Conservation (phyloP, 176 grass and related monocot species). For the Metroxylon sagu region DNA sequence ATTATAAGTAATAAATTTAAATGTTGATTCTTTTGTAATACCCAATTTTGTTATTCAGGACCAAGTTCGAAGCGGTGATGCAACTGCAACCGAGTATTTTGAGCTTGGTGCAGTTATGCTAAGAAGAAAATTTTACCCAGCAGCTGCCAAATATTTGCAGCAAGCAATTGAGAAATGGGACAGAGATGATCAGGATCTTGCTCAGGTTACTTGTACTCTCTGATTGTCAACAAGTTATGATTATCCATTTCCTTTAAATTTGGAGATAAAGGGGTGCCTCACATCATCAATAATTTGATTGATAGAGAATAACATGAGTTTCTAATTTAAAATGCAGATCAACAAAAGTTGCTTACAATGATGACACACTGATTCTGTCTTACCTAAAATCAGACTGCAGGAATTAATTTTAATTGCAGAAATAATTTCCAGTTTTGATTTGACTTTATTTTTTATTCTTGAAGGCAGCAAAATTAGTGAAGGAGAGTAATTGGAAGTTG, state of each 20-base stretch:
- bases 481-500: too few species aligned
- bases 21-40: conserved; percentile 1
- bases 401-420: too few species aligned
- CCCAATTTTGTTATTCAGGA: conserved; percentile 36
- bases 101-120: conserved; percentile 99
- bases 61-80: conserved; percentile 97
- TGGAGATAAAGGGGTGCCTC: too few species aligned
- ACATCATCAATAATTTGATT: too few species aligned
- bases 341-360: too few species aligned
- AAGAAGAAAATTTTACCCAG: conserved; percentile 90
- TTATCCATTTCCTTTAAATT: background rate
- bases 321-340: too few species aligned
- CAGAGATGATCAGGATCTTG: conserved; percentile 76
- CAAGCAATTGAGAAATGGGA: conserved; percentile 98
- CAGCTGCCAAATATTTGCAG: conserved; percentile 80
- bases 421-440: too few species aligned
- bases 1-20: background rate
- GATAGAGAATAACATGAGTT: too few species aligned
- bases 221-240: background rate
- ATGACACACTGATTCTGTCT: too few species aligned
- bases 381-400: too few species aligned
- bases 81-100: conserved; percentile 76
- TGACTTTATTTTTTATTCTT: too few species aligned
- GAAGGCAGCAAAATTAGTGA: too few species aligned
- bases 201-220: conserved; percentile 47